Conservation (phyloP, 805 yeast species). For the Grigorovia transvaalensis region DNA sequence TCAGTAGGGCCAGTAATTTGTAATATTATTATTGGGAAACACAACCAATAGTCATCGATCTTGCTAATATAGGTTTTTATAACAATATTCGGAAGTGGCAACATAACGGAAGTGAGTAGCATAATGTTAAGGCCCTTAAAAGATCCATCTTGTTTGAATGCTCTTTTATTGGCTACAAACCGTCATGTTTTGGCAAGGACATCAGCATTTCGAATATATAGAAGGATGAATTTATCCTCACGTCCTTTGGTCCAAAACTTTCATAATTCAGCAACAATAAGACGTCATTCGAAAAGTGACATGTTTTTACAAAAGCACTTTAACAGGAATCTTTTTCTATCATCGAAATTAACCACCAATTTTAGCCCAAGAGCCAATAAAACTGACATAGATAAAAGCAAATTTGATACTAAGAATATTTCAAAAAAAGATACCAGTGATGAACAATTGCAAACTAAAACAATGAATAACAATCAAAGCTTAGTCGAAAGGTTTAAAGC, state of each 20-base stretch:
- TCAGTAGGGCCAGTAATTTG: too few species aligned
- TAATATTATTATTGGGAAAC: neutral
- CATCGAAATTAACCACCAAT: neutral
- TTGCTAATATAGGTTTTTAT: neutral
- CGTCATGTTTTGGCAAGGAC: neutral
- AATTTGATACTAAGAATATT: neutral
- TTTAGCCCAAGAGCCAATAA: too few species aligned
- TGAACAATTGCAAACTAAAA: neutral
- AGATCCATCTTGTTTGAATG: neutral
- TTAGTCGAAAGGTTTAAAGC: slow-evolving; percentile 34
- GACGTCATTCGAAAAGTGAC: neutral
- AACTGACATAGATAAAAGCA: too few species aligned
- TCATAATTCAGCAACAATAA: neutral
- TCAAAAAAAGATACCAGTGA: neutral
- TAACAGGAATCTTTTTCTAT: neutral
- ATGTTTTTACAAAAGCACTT: too few species aligned
- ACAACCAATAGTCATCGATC: neutral
- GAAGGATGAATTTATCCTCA: neutral
- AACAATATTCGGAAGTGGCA: neutral
- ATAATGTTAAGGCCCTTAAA: neutral
- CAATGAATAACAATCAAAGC: slow-evolving; percentile 7
- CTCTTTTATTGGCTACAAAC: neutral
- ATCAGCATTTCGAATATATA: neutral
- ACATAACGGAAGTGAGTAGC: neutral
- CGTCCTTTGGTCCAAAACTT: too few species aligned